These are phyloP conservation scores for Colletotrichum truncatum DNA, from an alignment of 2,329 filamentous ascomycete species.

Conservation along the genomic window DNA sequence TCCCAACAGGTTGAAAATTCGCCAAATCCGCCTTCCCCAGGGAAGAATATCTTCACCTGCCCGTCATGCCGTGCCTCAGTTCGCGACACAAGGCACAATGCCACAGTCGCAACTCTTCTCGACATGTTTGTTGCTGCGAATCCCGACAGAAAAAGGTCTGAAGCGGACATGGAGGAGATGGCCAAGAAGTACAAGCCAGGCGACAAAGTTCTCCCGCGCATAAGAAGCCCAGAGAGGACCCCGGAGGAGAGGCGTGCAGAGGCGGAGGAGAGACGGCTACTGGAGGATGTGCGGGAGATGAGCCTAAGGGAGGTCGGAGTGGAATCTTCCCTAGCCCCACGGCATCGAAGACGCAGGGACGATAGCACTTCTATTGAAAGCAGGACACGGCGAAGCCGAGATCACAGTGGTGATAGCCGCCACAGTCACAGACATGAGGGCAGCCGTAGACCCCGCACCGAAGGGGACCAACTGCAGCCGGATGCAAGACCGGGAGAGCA, in stretches of 20 bases:
- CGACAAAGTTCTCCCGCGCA: constrained; percentile 78
- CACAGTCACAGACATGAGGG: constrained; percentile 39
- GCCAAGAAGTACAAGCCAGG: constrained; percentile 80
- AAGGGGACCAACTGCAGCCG: constrained; percentile 46
- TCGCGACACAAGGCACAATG: constrained; percentile 88
- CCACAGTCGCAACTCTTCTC: constrained; percentile 86
- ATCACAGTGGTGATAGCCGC: constrained; percentile 32
- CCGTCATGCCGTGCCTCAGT: constrained; percentile 90
- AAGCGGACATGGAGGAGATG: constrained; percentile 80
- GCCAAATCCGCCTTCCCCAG: constrained; percentile 57
- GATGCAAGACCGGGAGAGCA: constrained; percentile 45
- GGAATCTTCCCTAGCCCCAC: constrained; percentile 43
- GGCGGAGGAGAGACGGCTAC: constrained; percentile 73
- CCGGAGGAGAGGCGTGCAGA: constrained; percentile 63
- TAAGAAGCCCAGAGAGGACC: constrained; percentile 60
- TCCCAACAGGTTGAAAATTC: constrained; percentile 64
- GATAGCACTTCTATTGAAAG: constrained; percentile 30
- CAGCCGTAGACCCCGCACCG: constrained; percentile 40
- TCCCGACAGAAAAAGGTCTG: constrained; percentile 75
- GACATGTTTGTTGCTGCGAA: constrained; percentile 88
- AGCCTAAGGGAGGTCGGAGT: constrained; percentile 76
- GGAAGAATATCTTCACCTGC: constrained; percentile 77
- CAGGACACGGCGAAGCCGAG: constrained; percentile 26
- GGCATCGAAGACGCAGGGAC: constrained; percentile 32
- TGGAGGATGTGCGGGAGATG: constrained; percentile 77